Base-by-base conservation (phyloP, 2,329 filamentous ascomycete species). In the Hyphodiscus sp. region DNA sequence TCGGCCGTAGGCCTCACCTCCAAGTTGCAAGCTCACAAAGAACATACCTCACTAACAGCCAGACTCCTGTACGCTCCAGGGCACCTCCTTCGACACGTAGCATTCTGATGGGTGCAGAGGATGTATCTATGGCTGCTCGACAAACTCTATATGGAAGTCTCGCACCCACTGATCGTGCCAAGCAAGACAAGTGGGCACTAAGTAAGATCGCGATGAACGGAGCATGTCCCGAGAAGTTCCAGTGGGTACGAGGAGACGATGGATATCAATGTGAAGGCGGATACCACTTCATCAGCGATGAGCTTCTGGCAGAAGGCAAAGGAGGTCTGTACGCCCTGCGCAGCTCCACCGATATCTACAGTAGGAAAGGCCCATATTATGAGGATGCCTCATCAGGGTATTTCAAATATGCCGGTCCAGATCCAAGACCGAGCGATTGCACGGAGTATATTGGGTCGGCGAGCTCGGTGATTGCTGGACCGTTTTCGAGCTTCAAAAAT, bases 181-280 rank as follows among this genome's bases (percentile, higher is more conserved):
- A 52, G 20, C 61, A 63, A 57, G 60, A 64, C 19, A 8, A 42
- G 20, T 63, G 61, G 61, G 61, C 54, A 0, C 47, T 49, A 20
- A 8, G 23, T 13, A 48, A 45, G 1, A 52, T 62, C 8, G 9
- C 20, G 4, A 29, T 47, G 15, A 47, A 52, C 2, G 51, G 53
- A n/a, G 41, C 42, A 19, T 63, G 58, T 38, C 56, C 57, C 1
- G 49, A 50, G 15, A 45, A 51, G 0, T 59, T 51, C 9, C 9
- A 19, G 2, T 63, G 57, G 58, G 44, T 44, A 6, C 38, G 61
- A 10, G 46, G 53, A 2, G 47, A 52, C 1, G 26, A 51, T 10
- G 62, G 61, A 16, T 64, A 64, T 46, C 48, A 51, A 15, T 64
- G 62, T 41, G 42, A 49, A 11, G 60, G 57, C 1, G 50, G 52